Evolutionary conservation across 345 rosid genomes (phyloP).

Genomic region (Brassica juncea): DNA sequence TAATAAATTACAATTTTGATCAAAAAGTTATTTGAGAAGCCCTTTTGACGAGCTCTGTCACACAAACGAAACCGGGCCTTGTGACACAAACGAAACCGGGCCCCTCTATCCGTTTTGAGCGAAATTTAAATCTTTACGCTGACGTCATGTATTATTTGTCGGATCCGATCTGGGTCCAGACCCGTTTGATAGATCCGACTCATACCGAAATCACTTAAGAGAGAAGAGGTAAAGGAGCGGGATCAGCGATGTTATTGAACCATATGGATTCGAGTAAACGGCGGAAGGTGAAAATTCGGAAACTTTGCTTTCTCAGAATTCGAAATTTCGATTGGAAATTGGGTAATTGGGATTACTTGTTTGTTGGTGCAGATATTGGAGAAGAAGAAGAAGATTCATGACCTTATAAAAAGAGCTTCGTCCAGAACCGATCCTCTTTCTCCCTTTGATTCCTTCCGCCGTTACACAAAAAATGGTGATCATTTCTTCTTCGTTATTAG

Average conservation of each 20-base stretch:
- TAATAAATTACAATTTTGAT: too few relatives aligned
- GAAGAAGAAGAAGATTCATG: constrained; percentile 63
- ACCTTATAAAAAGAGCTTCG: constrained; percentile 65
- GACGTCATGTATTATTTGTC: background rate
- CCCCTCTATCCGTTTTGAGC: background rate
- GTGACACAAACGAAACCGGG: too few relatives aligned
- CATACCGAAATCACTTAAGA: background rate
- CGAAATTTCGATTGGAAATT: background rate
- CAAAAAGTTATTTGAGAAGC: too few relatives aligned
- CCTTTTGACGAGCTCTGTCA: too few relatives aligned
- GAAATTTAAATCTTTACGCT: background rate
- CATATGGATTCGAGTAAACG: constrained; percentile 51
- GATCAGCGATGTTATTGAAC: constrained; percentile 17
- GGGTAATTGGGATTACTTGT: background rate
- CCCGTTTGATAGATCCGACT: background rate
- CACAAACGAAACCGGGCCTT: background rate
- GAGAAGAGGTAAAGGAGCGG: background rate
- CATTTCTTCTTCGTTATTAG: background rate
- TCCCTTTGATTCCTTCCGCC: constrained; percentile 60
- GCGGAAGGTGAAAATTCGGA: constrained; percentile 43
- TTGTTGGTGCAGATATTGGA: constrained; percentile 52
- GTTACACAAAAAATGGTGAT: constrained; percentile 57
- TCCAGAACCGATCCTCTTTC: constrained; percentile 59
- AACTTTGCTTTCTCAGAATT: background rate
- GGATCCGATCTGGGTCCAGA: background rate